Evolutionary conservation across 306 rosid genomes (phyloP).

Genomic region (Casuarina glauca): DNA sequence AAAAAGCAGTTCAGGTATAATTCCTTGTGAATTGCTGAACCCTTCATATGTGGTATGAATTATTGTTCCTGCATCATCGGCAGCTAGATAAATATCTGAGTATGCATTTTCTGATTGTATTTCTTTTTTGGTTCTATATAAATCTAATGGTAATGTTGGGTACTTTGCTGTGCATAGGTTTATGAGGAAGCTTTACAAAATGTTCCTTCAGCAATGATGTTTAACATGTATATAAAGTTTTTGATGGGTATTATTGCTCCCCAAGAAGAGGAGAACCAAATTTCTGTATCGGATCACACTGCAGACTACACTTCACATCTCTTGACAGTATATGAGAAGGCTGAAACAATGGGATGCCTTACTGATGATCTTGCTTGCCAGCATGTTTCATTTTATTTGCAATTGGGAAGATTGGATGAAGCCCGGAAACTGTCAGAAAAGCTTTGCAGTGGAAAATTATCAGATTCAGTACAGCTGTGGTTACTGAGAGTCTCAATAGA

Average conservation of each 20-base stretch:
- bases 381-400: conserved; percentile 59
- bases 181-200: conserved; percentile 76
- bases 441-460: conserved; percentile 57
- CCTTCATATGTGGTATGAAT: conserved; percentile 17
- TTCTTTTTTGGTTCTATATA: conserved; percentile 13
- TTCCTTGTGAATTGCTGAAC: conserved; percentile 10
- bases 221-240: conserved; percentile 54
- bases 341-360: conserved; percentile 57
- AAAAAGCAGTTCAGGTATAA: conserved; percentile 75
- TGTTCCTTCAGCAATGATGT: conserved; percentile 57
- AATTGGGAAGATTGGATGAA: conserved; percentile 59
- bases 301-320: conserved; percentile 42
- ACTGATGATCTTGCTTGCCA: conserved; percentile 73
- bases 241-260: conserved; percentile 44
- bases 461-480: conserved; percentile 60
- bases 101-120: conserved; percentile 5
- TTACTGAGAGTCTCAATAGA: conserved; percentile 56
- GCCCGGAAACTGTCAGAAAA: conserved; percentile 64
- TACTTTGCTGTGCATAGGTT: conserved; percentile 48
- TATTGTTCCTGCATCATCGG: neutral
- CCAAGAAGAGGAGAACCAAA: conserved; percentile 39
- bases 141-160: conserved; percentile 19
- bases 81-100: neutral
- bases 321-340: conserved; percentile 65
- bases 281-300: conserved; percentile 26